Evolutionary conservation across 2,329 filamentous ascomycete species (phyloP).

Genomic region (Thielaviopsis ethacetica): DNA sequence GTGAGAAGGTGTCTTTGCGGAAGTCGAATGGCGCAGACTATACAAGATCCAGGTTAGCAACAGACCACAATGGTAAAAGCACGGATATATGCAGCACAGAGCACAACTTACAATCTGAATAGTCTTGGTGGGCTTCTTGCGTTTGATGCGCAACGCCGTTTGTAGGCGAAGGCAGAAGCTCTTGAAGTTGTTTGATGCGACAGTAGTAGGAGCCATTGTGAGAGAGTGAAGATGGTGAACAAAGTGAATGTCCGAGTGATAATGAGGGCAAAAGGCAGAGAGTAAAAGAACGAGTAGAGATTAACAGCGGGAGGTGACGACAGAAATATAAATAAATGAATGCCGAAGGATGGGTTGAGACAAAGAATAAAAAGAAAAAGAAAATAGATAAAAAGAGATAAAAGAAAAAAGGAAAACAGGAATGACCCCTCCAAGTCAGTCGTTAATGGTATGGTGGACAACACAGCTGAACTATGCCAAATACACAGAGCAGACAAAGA

Average conservation of each 20-base stretch:
- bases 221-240: background rate
- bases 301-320: background rate
- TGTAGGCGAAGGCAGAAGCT: conserved; percentile 29
- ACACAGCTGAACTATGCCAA: too few species aligned
- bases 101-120: conserved; percentile 29
- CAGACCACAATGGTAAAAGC: too few species aligned
- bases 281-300: background rate
- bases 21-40: conserved; percentile 45
- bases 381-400: too few species aligned
- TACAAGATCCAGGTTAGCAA: too few species aligned
- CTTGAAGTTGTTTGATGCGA: conserved; percentile 23
- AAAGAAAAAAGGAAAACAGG: background rate
- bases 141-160: conserved; percentile 23
- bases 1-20: conserved; percentile 32
- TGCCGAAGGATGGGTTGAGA: background rate
- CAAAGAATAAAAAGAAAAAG: background rate
- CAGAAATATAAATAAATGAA: background rate
- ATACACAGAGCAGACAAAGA: background rate
- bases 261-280: background rate
- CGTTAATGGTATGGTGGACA: too few species aligned
- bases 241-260: background rate
- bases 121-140: conserved; percentile 26
- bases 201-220: conserved; percentile 7
- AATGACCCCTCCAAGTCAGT: background rate
- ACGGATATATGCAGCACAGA: too few species aligned